These are phyloP conservation scores for Berberis thunbergii DNA, from an alignment of 164 flowering plant genomes.

Conservation along the genomic window DNA sequence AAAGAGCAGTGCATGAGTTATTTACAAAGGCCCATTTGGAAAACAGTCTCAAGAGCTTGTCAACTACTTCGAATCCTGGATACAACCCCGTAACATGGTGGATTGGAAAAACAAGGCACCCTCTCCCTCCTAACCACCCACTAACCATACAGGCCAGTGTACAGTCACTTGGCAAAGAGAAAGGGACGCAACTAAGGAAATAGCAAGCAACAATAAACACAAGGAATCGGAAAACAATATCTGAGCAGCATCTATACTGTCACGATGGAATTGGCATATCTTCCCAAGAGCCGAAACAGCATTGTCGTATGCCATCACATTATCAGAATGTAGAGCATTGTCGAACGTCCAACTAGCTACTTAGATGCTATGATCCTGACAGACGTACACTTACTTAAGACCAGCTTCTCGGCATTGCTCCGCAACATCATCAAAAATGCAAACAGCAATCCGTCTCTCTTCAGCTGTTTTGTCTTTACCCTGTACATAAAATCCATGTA, in stretches of 20 bases:
- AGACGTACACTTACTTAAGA: conserved; percentile 22
- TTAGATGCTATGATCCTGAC: not conserved
- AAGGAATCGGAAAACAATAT: conserved; percentile 9
- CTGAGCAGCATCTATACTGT: conserved; percentile 50
- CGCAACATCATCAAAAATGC: conserved; percentile 58
- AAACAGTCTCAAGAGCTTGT: no score
- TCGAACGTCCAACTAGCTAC: not conserved
- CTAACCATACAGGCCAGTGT: no score
- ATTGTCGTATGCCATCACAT: conserved; percentile 56
- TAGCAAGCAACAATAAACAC: no score
- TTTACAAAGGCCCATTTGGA: no score
- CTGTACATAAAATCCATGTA: no score
- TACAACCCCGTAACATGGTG: no score
- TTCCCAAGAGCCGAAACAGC: conserved; percentile 72
- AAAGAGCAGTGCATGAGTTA: no score
- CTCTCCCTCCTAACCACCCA: no score
- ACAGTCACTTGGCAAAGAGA: no score
- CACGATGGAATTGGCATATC: conserved; percentile 57
- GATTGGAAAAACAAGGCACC: no score
- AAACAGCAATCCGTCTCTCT: conserved; percentile 54
- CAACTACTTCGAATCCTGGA: no score
- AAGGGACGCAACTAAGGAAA: no score
- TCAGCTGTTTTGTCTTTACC: conserved; percentile 28
- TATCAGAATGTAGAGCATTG: conserved; percentile 35
- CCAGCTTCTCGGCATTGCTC: conserved; percentile 55